Conservation (phyloP, 2,329 filamentous ascomycete genomes). For the Arachnopeziza araneosa region DNA sequence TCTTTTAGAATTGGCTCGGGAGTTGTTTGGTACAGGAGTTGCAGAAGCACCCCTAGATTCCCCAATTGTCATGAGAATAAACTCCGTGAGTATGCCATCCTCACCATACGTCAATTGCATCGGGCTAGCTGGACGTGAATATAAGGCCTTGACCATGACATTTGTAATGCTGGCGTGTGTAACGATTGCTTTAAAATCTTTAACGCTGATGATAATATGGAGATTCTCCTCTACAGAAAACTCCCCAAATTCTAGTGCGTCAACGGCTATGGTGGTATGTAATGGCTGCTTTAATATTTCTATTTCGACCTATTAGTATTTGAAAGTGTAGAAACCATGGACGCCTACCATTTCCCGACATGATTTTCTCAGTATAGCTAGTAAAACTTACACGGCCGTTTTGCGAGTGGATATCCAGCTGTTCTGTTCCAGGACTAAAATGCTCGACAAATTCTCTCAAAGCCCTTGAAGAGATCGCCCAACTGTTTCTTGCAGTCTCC, state of each 20-base stretch:
- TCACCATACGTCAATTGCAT: conserved; percentile 67
- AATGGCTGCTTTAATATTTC: conserved; percentile 75
- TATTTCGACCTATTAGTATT: conserved; percentile 27
- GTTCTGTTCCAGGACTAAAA: conserved; percentile 74
- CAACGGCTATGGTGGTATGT: conserved; percentile 72
- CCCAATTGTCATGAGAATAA: conserved; percentile 77
- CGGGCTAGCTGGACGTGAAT: conserved; percentile 65
- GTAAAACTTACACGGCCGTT: conserved; percentile 67
- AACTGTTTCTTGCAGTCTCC: conserved; percentile 59
- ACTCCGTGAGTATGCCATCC: conserved; percentile 66
- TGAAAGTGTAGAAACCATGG: not conserved
- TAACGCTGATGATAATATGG: conserved; percentile 76
- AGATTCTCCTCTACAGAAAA: conserved; percentile 69
- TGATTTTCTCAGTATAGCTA: conserved; percentile 75
- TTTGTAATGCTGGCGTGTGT: conserved; percentile 67
- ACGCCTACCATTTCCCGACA: conserved; percentile 55
- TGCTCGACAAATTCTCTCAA: conserved; percentile 73
- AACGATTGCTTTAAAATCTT: conserved; percentile 76
- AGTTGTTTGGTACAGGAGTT: conserved; percentile 21
- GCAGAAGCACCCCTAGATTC: conserved; percentile 39
- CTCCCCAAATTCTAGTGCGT: conserved; percentile 70
- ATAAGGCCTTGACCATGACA: conserved; percentile 60
- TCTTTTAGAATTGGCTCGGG: conserved; percentile 23
- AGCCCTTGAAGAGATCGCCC: conserved; percentile 66
- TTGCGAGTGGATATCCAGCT: conserved; percentile 71